Conservation (phyloP, 495 filamentous ascomycete species). For the Geopyxis carbonaria region DNA sequence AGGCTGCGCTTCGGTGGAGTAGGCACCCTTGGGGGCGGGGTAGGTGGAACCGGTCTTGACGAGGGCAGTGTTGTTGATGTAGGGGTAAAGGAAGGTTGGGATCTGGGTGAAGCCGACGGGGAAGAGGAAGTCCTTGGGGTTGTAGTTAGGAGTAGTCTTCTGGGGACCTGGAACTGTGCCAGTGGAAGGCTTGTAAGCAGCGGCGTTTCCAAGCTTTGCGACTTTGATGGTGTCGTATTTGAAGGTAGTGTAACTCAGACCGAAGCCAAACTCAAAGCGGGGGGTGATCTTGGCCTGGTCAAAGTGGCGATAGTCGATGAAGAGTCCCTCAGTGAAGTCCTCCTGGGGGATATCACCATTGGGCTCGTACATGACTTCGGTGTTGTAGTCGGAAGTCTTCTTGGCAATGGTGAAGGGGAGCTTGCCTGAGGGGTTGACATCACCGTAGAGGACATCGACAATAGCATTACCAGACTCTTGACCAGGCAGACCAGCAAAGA, state of each 20-base stretch:
- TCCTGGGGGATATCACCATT: conserved; percentile 68
- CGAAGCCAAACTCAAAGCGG: conserved; percentile 82
- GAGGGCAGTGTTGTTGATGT: conserved; percentile 60
- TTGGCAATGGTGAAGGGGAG: conserved; percentile 78
- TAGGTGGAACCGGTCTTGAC: conserved; percentile 35
- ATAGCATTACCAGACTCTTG: conserved; percentile 87
- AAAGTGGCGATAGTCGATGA: conserved; percentile 88
- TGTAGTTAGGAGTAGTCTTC: conserved; percentile 21
- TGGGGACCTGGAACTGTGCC: conserved; percentile 34
- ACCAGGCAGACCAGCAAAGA: conserved; percentile 87
- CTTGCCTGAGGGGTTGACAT: conserved; percentile 69
- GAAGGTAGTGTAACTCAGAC: conserved; percentile 70
- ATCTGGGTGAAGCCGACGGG: conserved; percentile 44
- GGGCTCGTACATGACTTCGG: conserved; percentile 53
- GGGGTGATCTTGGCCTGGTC: conserved; percentile 59
- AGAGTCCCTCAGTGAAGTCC: conserved; percentile 68
- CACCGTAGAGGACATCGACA: conserved; percentile 78
- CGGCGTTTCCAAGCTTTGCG: conserved; percentile 25
- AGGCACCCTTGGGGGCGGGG: conserved; percentile 45
- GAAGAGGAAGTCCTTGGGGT: conserved; percentile 47
- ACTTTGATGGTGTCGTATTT: conserved; percentile 24
- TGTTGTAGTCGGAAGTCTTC: conserved; percentile 54
- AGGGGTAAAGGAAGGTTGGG: conserved; percentile 68
- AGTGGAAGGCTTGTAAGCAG: conserved; percentile 35
- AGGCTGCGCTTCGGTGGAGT: conserved; percentile 49